Conservation (phyloP, 2,329 filamentous ascomycete species). For the Nemania sp. region DNA sequence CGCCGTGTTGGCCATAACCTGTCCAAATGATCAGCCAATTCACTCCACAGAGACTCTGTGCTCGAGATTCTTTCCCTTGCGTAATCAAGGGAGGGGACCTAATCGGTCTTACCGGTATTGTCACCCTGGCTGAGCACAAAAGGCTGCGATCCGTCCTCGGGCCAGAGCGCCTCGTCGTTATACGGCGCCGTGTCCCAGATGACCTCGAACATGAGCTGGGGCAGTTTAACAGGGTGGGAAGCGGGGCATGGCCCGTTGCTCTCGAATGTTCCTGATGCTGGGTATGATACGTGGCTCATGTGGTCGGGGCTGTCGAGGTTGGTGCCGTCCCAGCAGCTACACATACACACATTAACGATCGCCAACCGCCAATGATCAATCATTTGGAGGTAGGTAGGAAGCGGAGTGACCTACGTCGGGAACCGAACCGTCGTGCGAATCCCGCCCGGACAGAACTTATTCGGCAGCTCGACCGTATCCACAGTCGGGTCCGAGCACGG, state of each 20-base stretch:
- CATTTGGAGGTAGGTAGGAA: too few species aligned
- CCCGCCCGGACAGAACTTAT: background rate
- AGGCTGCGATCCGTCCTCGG: conserved; percentile 32
- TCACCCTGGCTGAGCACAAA: conserved; percentile 37
- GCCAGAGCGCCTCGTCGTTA: conserved; percentile 39
- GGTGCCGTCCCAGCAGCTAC: conserved; percentile 55
- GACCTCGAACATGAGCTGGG: conserved; percentile 47
- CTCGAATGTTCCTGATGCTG: conserved; percentile 40
- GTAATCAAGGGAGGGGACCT: too few species aligned
- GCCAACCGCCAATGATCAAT: too few species aligned
- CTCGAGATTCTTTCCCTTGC: too few species aligned
- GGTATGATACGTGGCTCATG: conserved; percentile 55
- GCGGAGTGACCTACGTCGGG: too few species aligned
- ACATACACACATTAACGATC: too few species aligned
- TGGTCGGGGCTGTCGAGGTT: conserved; percentile 52
- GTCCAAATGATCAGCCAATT: background rate
- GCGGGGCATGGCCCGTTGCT: conserved; percentile 48
- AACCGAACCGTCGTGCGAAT: background rate
- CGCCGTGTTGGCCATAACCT: conserved; percentile 9
- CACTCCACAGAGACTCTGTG: too few species aligned
- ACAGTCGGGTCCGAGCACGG: conserved; percentile 33
- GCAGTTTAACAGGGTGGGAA: conserved; percentile 37
- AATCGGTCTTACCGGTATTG: conserved; percentile 20
- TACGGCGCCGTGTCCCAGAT: conserved; percentile 43
- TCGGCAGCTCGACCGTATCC: background rate